A percentile compares a stretch with the other conserved stretches of the same genome.
Conservation (phyloP, 2,329 filamentous ascomycete species). For the Fusarium proliferatum region DNA sequence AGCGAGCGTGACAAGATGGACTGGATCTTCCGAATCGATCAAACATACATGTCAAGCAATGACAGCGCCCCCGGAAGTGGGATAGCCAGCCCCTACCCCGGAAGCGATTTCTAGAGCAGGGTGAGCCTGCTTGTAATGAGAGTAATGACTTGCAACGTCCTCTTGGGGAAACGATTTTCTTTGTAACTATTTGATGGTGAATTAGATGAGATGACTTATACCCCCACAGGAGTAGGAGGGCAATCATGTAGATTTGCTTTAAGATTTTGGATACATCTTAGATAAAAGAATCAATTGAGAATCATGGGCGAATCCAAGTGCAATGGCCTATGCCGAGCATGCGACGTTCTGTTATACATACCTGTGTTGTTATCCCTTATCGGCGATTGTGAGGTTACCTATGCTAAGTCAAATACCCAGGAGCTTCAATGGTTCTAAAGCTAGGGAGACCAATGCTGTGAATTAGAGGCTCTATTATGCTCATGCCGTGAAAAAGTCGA, state of each 20-base stretch:
- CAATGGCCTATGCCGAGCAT: background rate
- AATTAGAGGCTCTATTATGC: background rate
- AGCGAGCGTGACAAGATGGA: slow-evolving; percentile 94
- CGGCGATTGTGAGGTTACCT: background rate
- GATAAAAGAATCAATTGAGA: slow-evolving; percentile 22
- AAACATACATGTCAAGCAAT: slow-evolving; percentile 70
- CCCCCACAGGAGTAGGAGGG: slow-evolving; percentile 44
- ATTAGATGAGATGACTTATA: slow-evolving; percentile 48
- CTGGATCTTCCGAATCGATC: slow-evolving; percentile 96
- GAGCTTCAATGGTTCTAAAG: background rate
- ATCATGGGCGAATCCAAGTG: background rate
- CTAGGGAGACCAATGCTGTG: background rate
- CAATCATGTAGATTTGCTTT: slow-evolving; percentile 38
- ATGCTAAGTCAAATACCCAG: background rate
- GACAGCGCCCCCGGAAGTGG: slow-evolving; percentile 55
- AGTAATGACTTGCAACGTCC: slow-evolving; percentile 46
- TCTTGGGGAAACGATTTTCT: slow-evolving; percentile 44
- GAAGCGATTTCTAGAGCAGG: slow-evolving; percentile 47
- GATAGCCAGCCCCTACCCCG: slow-evolving; percentile 49
- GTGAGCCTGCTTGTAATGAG: slow-evolving; percentile 27
- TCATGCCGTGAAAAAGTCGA: background rate
- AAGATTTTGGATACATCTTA: slow-evolving; percentile 41
- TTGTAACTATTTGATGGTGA: slow-evolving; percentile 45
- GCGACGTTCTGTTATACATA: background rate
- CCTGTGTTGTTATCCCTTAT: background rate